A percentile compares a stretch with the other conserved stretches of the same genome.
These are phyloP conservation scores for Rhodotorula sp. DNA, from an alignment of 1,284 basidiomycete genomes.

Conservation along the genomic window DNA sequence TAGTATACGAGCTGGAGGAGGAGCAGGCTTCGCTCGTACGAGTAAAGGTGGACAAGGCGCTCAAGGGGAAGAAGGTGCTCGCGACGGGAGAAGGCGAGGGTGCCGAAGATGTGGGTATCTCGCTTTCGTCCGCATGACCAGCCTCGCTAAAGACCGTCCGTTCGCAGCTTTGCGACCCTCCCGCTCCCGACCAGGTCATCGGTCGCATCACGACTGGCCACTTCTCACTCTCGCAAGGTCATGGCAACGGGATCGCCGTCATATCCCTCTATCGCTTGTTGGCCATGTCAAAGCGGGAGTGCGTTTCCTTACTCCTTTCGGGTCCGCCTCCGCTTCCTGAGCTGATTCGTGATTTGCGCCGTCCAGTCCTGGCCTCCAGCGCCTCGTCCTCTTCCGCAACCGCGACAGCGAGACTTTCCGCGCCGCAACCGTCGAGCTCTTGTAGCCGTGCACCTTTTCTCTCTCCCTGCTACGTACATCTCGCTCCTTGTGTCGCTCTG, in stretches of 20 bases:
- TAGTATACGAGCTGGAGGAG: constrained; percentile 20
- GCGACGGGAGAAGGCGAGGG: constrained; percentile 26
- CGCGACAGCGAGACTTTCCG: constrained; percentile 35
- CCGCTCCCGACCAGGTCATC: constrained; percentile 56
- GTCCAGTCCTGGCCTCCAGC: neutral
- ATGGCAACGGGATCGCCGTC: constrained; percentile 70
- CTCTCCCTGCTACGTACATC: neutral
- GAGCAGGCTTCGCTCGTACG: neutral
- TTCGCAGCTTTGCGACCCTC: constrained; percentile 27
- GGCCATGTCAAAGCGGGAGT: constrained; percentile 49
- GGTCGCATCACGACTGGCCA: constrained; percentile 79
- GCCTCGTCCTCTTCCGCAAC: constrained; percentile 38
- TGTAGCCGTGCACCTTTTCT: constrained; percentile 2
- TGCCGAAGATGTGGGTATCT: constrained; percentile 23
- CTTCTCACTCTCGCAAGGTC: constrained; percentile 70
- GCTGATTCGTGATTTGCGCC: neutral
- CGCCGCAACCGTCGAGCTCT: constrained; percentile 28
- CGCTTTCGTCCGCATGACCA: too few species aligned
- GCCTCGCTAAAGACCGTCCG: neutral
- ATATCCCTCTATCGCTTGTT: constrained; percentile 62
- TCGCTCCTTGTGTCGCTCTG: neutral
- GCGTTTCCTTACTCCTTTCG: neutral
- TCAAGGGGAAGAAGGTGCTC: neutral
- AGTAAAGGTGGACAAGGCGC: neutral
- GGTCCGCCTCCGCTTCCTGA: too few species aligned